Conservation (phyloP, 306 rosid genomes). For the Lathyrus tuberosus region DNA sequence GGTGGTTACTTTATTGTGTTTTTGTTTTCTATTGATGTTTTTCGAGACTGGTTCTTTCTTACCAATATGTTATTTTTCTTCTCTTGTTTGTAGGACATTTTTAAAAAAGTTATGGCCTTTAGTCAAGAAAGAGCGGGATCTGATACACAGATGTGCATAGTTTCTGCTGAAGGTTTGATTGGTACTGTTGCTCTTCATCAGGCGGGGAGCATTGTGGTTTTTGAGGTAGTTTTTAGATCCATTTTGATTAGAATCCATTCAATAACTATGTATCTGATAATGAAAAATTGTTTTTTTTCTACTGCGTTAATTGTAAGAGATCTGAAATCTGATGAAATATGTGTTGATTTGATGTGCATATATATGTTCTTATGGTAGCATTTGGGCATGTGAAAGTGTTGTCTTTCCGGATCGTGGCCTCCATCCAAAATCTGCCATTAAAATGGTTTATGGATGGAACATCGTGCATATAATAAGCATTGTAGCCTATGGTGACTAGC, state of each 20-base stretch:
- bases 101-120: slow-evolving; percentile 56
- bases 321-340: slow-evolving; percentile 7
- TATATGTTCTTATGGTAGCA: background rate
- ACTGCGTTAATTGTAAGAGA: background rate
- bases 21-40: slow-evolving; percentile 1
- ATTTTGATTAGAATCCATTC: slow-evolving; percentile 14
- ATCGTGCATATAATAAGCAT: background rate
- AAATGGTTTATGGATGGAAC: background rate
- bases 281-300: background rate
- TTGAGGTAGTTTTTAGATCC: slow-evolving; percentile 59
- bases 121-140: slow-evolving; percentile 60
- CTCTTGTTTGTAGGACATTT: slow-evolving; percentile 67
- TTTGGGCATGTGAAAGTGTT: slow-evolving; percentile 1
- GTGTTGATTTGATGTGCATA: slow-evolving; percentile 22
- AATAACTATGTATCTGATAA: background rate
- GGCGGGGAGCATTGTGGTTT: slow-evolving; percentile 54
- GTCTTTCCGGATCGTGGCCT: background rate
- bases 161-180: slow-evolving; percentile 75
- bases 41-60: background rate
- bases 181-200: slow-evolving; percentile 66
- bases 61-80: background rate
- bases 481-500: background rate
- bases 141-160: slow-evolving; percentile 55
- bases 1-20: background rate
- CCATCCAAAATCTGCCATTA: background rate